A percentile compares a stretch with the other conserved stretches of the same genome.
These are phyloP conservation scores for Pinguiococcus pyrenoidosus DNA, from an alignment of 108 stramenopile genomes.

Conservation along the genomic window DNA sequence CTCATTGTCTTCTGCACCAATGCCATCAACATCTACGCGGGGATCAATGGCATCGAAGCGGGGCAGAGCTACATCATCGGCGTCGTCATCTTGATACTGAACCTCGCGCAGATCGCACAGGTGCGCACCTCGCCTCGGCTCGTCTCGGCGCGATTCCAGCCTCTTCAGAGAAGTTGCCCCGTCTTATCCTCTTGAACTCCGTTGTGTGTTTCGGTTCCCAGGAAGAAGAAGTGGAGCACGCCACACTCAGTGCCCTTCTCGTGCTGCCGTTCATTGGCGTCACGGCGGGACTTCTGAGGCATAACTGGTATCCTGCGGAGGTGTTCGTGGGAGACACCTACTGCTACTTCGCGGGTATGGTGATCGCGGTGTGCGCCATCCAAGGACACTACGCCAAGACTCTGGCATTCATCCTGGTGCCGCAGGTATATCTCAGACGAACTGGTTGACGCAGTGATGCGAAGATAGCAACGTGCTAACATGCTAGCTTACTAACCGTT, in stretches of 20 bases:
- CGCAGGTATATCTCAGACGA: constrained; percentile 58
- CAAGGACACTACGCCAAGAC: constrained; percentile 91
- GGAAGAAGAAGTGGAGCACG: no score
- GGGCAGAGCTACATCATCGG: constrained; percentile 85
- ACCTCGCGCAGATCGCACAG: neutral
- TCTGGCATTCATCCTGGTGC: constrained; percentile 83
- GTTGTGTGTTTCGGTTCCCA: no score
- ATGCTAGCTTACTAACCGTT: no score
- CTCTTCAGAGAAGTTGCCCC: no score
- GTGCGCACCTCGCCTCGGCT: no score
- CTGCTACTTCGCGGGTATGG: constrained; percentile 98
- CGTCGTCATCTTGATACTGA: constrained; percentile 47
- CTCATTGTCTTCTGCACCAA: constrained; percentile 98
- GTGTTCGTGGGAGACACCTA: constrained; percentile 97
- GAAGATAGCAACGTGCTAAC: no score
- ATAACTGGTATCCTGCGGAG: constrained; percentile 59
- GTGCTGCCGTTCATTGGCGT: constrained; percentile 10
- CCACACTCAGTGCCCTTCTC: no score
- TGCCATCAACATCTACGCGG: constrained; percentile 97
- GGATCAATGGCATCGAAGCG: constrained; percentile 93
- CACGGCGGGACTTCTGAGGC: constrained; percentile 2
- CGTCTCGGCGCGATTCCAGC: no score
- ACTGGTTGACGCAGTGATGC: no score
- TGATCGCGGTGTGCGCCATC: constrained; percentile 60
- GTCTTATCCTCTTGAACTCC: no score